A percentile compares a stretch with the other conserved stretches of the same genome.
Conservation (phyloP, 2,329 filamentous ascomycete genomes). For the Periconia sp. region DNA sequence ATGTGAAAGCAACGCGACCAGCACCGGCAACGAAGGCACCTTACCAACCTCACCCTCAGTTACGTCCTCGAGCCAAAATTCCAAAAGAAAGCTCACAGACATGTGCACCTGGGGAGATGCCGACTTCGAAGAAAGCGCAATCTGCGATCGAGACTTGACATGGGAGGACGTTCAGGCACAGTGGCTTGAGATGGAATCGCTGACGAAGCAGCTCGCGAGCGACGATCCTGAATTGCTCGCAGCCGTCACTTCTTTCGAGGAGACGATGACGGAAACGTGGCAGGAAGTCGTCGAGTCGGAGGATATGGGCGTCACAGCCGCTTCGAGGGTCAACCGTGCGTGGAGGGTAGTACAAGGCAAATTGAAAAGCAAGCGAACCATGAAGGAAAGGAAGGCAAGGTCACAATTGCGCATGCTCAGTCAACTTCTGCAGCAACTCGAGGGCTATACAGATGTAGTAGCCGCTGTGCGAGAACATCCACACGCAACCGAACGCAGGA, state of each 20-base stretch:
- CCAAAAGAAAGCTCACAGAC: slow-evolving; percentile 2
- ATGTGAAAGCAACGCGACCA: neutral
- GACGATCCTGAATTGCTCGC: neutral
- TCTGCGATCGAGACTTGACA: slow-evolving; percentile 3
- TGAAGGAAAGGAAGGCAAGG: neutral
- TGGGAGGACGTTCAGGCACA: slow-evolving; percentile 1
- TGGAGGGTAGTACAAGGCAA: slow-evolving; percentile 2
- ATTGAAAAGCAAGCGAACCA: slow-evolving; percentile 1
- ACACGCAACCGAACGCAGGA: neutral
- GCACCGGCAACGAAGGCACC: neutral
- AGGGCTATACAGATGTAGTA: neutral
- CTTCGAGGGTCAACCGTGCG: neutral
- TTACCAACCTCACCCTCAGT: neutral
- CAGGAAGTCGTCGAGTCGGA: neutral
- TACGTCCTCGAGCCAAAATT: neutral
- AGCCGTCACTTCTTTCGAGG: neutral
- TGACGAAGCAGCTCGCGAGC: slow-evolving; percentile 2
- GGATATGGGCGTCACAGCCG: neutral
- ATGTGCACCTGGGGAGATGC: neutral
- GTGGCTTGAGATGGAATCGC: slow-evolving; percentile 3
- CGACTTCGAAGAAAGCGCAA: neutral
- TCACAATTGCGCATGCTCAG: neutral
- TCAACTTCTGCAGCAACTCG: slow-evolving; percentile 5
- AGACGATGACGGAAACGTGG: slow-evolving; percentile 3
- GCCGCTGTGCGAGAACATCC: neutral